Evolutionary conservation across 495 filamentous ascomycete species (phyloP).

Genomic region (Lindgomyces ingoldianus): DNA sequence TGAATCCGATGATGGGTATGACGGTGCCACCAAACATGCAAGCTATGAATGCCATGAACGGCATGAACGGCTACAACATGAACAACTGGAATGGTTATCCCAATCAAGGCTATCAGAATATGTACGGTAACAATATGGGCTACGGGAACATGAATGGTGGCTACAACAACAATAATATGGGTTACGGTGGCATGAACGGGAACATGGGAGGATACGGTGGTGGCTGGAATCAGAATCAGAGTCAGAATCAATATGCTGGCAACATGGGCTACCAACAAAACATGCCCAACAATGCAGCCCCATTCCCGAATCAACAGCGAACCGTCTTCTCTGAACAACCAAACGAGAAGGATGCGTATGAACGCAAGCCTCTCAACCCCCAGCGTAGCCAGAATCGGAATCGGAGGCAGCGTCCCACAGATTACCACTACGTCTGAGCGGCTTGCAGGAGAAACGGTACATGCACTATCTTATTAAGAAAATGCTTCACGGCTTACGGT

Average conservation of each 20-base stretch:
- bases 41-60: constrained; percentile 54
- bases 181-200: constrained; percentile 1
- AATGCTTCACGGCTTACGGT: too few species aligned
- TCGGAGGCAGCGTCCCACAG: constrained; percentile 76
- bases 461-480: too few species aligned
- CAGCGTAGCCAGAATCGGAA: constrained; percentile 83
- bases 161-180: constrained; percentile 18
- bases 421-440: constrained; percentile 56
- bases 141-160: constrained; percentile 45
- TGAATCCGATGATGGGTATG: constrained; percentile 52
- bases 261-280: constrained; percentile 36
- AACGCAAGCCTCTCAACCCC: constrained; percentile 93
- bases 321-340: constrained; percentile 60
- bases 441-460: background rate
- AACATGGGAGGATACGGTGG: constrained; percentile 4
- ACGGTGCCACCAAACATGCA: constrained; percentile 42
- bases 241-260: background rate
- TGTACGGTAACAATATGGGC: constrained; percentile 37
- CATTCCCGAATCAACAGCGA: constrained; percentile 72
- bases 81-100: constrained; percentile 34
- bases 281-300: constrained; percentile 24
- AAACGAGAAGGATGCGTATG: constrained; percentile 87
- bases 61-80: constrained; percentile 53
- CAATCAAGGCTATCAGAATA: constrained; percentile 21
- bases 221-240: background rate